Conservation (phyloP, 768 basidiomycete genomes). For the Lentinula boryana region DNA sequence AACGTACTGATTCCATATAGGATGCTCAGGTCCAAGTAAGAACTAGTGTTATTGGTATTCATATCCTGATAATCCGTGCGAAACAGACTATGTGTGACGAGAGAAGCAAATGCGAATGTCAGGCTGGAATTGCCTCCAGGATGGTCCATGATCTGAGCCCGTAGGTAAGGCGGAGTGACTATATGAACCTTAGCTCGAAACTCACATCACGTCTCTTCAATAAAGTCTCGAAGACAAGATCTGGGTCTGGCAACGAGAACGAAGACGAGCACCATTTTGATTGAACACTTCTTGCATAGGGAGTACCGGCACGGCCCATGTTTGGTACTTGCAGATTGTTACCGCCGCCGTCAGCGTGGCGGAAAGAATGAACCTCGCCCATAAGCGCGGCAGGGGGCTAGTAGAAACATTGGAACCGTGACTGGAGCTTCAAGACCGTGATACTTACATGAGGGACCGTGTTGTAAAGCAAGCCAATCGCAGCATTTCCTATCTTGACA, state of each 20-base stretch:
- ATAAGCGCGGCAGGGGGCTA: conserved; percentile 8
- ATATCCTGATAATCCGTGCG: conserved; percentile 30
- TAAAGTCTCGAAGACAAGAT: conserved; percentile 42
- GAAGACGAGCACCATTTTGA: conserved; percentile 19
- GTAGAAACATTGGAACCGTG: background rate
- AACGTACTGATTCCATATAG: conserved; percentile 38
- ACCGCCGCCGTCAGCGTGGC: conserved; percentile 32
- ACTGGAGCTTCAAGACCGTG: background rate
- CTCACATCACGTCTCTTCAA: conserved; percentile 23
- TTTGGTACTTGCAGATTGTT: conserved; percentile 27
- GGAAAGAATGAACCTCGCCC: conserved; percentile 20
- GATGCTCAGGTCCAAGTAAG: conserved; percentile 47
- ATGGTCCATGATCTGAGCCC: background rate
- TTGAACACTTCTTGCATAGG: conserved; percentile 39
- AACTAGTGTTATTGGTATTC: conserved; percentile 38
- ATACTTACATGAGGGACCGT: conserved; percentile 11
- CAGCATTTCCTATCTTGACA: conserved; percentile 3
- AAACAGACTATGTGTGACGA: conserved; percentile 47
- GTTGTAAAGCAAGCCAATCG: conserved; percentile 9
- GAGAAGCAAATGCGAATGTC: conserved; percentile 47
- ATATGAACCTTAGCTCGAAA: background rate
- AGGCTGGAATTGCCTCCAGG: conserved; percentile 12
- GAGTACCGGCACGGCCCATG: conserved; percentile 33
- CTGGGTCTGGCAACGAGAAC: conserved; percentile 34
- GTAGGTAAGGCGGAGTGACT: background rate